Evolutionary conservation across 1,284 basidiomycete genomes (phyloP).

Genomic region (Cryptococcus sp.): DNA sequence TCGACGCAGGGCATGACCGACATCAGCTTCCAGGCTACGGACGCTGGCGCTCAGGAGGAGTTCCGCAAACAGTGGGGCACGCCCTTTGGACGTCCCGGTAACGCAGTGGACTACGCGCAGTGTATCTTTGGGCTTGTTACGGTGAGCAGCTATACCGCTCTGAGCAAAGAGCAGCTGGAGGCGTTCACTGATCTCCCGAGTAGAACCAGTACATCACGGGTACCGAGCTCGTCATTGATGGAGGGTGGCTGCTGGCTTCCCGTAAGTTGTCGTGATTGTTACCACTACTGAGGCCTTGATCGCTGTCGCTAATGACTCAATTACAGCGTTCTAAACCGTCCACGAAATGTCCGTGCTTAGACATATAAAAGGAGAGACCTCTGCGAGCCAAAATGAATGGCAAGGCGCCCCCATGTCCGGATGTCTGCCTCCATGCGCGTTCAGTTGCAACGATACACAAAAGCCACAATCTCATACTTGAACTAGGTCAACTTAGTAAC

Average conservation of each 20-base stretch:
- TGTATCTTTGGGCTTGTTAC: conserved; percentile 34
- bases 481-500: too few species aligned
- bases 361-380: too few species aligned
- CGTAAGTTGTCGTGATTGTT: conserved; percentile 15
- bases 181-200: background rate
- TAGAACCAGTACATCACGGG: conserved; percentile 47
- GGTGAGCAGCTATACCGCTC: too few species aligned
- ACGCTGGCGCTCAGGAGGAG: conserved; percentile 17
- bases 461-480: too few species aligned
- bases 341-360: too few species aligned
- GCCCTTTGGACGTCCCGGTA: conserved; percentile 44
- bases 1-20: conserved; percentile 40
- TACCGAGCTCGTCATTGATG: conserved; percentile 42
- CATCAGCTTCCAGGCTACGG: conserved; percentile 12
- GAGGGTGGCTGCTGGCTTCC: conserved; percentile 44
- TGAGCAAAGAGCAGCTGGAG: background rate
- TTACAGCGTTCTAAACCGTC: too few species aligned
- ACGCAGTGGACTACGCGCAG: conserved; percentile 46
- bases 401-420: too few species aligned
- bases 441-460: too few species aligned
- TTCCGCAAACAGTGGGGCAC: conserved; percentile 38
- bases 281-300: too few species aligned
- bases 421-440: too few species aligned
- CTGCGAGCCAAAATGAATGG: too few species aligned
- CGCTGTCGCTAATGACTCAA: too few species aligned